These are phyloP conservation scores for Allantophomopsis cytisporea DNA, from an alignment of 2,329 filamentous ascomycete genomes.

Conservation along the genomic window DNA sequence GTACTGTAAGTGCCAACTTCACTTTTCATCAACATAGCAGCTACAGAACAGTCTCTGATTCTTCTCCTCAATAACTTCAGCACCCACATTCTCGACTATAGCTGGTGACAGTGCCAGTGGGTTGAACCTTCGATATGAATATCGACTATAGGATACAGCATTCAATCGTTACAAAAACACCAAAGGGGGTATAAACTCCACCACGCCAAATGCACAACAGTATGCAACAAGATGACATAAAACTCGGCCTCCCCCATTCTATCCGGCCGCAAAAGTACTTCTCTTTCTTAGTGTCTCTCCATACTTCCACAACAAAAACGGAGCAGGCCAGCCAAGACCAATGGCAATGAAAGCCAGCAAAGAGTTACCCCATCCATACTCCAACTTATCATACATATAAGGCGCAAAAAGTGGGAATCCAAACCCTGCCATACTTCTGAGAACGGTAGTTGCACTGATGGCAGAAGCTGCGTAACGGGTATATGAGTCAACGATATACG, in stretches of 20 bases:
- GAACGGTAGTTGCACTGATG: constrained; percentile 22
- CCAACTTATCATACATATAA: constrained; percentile 14
- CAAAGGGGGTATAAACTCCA: no score
- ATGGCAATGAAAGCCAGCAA: constrained; percentile 34
- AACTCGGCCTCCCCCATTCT: neutral
- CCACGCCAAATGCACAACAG: no score
- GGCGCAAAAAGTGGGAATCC: constrained; percentile 5
- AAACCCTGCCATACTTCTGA: constrained; percentile 15
- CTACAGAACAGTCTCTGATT: no score
- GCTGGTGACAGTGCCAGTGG: no score
- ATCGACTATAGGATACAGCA: no score
- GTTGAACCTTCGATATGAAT: no score
- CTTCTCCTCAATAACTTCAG: no score
- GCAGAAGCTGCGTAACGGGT: constrained; percentile 20
- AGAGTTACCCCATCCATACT: constrained; percentile 34
- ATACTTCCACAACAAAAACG: constrained; percentile 27
- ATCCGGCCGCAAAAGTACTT: constrained; percentile 24
- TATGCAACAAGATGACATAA: no score
- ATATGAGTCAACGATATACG: constrained; percentile 39
- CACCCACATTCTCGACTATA: no score
- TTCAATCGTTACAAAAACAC: no score
- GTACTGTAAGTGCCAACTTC: no score
- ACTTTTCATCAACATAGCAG: no score
- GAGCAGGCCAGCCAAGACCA: constrained; percentile 33
- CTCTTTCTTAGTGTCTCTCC: constrained; percentile 22